Evolutionary conservation across 768 basidiomycete genomes (phyloP), one percentile per base, ranked within the genome.

Genomic region (Suillus americanus): DNA sequence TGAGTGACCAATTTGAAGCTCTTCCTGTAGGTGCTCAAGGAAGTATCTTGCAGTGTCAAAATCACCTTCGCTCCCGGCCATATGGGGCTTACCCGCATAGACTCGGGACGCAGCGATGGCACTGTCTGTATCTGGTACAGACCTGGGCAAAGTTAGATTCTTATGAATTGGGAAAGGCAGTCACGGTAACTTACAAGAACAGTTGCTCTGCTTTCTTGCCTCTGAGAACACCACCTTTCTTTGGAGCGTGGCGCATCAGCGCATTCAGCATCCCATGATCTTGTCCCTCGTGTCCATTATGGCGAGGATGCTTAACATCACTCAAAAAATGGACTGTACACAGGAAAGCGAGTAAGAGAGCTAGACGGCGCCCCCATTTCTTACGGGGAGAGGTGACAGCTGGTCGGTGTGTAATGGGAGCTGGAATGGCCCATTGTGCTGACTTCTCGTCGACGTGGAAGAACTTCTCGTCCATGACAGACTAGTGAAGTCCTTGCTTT

Each of bases 41-140:
- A 88, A 85, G 59, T 82, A 75, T 68, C 83, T 79, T 3, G 89
- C 88, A 7, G 88, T 86, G 62, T 79, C 74, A 62, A 86, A 73
- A 72, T 91, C 89, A 5, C 79, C 76, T 1, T 78, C 73, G 14
- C 84, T 82, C 45, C 89, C 89, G 1, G 89, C 89, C 61, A 86
- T 72, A 70, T 90, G 89, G 5, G 88, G 87, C 65, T 80, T 79
- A 14, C 80, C 77, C 10, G 87, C 79, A 64, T 80, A 88, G 54
- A 73, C 75, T 63, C 83, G 82, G 30, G 87, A 88, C 0, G 86
- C 79, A 35, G 75, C 74, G 35, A 82, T 73, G 12, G 86, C 85
- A 65, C 80, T 85, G 40, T 77, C 79, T 46, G 79, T 76, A 63
- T 84, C 79, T 1, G 86, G 86, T 40, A 88, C 75, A 12, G 82